phyloP scores from a whole-genome alignment of 1,284 basidiomycete genomes.

The Amylostereum areolatum region DNA sequence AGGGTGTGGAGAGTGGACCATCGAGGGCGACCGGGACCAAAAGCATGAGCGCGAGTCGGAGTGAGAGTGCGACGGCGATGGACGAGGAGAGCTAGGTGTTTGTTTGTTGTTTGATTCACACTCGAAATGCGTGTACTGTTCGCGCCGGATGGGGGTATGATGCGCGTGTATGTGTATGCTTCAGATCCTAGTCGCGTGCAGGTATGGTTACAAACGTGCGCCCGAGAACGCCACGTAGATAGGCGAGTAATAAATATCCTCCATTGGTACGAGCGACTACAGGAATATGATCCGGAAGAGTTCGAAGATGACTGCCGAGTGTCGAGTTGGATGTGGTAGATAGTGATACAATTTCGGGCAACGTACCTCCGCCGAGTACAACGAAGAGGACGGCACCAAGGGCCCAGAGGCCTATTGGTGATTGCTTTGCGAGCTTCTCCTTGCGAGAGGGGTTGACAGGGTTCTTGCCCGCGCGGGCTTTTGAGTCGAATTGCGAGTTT shows the following conservation, averaged over 20 bases:
- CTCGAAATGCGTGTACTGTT: no score
- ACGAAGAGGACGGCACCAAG: conserved; percentile 66
- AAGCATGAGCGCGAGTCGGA: conserved; percentile 45
- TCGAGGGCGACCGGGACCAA: conserved; percentile 35
- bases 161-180: no score
- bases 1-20: conserved; percentile 50
- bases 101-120: not conserved
- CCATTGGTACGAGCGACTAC: conserved; percentile 22
- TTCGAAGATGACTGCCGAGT: conserved; percentile 62
- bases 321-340: not conserved
- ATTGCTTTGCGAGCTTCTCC: conserved; percentile 62
- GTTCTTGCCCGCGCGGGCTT: conserved; percentile 67
- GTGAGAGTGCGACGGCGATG: conserved; percentile 38
- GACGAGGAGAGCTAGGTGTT: conserved; percentile 22
- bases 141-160: no score
- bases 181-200: no score
- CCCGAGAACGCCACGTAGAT: no score
- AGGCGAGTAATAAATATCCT: no score
- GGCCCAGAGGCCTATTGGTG: conserved; percentile 67
- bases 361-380: conserved; percentile 69
- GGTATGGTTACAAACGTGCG: no score
- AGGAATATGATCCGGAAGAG: conserved; percentile 60
- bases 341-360: not conserved
- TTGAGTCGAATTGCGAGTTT: conserved; percentile 72
- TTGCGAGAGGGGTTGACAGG: conserved; percentile 65